Base-by-base conservation (phyloP, 208 protist genomes). In the Leptomonas pyrrhocoris region DNA sequence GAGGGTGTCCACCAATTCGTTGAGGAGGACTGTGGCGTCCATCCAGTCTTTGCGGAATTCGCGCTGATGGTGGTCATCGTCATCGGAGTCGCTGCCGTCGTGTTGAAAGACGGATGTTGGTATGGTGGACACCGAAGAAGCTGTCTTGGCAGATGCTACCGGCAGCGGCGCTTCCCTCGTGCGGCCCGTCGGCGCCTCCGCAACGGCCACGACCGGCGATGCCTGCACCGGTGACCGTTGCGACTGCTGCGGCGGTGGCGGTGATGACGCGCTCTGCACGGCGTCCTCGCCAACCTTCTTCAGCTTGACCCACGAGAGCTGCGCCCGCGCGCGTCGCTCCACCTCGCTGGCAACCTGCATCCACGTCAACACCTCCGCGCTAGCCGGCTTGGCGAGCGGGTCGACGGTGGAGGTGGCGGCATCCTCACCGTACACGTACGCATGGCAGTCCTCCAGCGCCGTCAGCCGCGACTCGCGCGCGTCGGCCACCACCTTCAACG, bases 291-390 rank as follows among this genome's bases (percentile, higher is more conserved):
- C 60, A 11, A 55, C 18, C 2, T 50, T 38, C 19, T 55, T 38
- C 31, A 66, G 60, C 31, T 66, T 5, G 30, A 16, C 31, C 60
- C 60, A 66, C 19, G 46, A 5, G 23, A 66, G 60, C 30, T 45
- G 31, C 28, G 6, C 46, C 25, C 28, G 21, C 31, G 60, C 25
- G 2, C 60, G 60, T 13, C 46, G 43, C 27, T 43, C 16, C 28
- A 66, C 31, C 31, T 55, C 46, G 2, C 11, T 18, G 5, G 60
- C 60, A 0, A 0, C 15, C 0, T 31, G 18, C 46, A 34, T 8
- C 36, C 43, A 36, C 15, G 8, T 4, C 2, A 31, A 4, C 4
- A 42, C 0, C 7, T 30, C 9, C 8, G 5, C 5, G 3, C 19
- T 34, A 13, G 40, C 60, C 1, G 46, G 46, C 46, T n/a, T 2